Evolutionary conservation across 2,329 filamentous ascomycete genomes (phyloP).

Genomic region (Cordyceps cateniannulata): DNA sequence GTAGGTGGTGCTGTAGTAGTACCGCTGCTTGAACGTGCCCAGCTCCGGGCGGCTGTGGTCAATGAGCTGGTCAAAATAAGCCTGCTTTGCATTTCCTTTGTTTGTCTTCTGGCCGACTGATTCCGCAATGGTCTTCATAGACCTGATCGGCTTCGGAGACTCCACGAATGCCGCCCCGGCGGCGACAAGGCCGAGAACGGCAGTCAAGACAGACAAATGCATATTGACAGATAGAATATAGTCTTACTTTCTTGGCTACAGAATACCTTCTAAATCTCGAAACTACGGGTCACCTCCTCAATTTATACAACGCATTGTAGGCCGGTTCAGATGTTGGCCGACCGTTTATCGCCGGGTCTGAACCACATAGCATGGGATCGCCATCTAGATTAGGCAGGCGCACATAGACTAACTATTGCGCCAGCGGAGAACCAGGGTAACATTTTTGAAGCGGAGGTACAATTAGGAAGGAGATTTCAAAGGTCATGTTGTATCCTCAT

Average conservation of each 20-base stretch:
- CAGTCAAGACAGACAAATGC: neutral
- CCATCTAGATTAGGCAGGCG: neutral
- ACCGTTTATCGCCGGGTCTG: neutral
- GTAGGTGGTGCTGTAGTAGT: conserved; percentile 71
- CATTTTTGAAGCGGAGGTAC: neutral
- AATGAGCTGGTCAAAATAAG: conserved; percentile 47
- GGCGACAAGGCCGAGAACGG: neutral
- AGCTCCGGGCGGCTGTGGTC: conserved; percentile 51
- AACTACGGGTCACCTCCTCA: neutral
- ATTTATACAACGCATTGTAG: neutral
- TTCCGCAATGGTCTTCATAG: neutral
- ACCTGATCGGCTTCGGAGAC: neutral
- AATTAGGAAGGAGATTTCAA: neutral
- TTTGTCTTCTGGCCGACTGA: neutral
- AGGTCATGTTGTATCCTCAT: neutral
- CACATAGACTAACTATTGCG: neutral
- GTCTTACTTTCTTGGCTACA: neutral
- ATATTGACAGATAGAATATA: neutral
- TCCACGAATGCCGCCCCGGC: neutral
- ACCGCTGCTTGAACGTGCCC: conserved; percentile 61
- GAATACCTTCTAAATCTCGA: neutral
- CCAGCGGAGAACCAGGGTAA: neutral
- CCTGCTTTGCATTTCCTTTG: neutral
- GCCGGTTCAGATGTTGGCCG: neutral
- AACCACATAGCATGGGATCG: neutral